A percentile compares a stretch with the other conserved stretches of the same genome.
Conservation (phyloP, 495 filamentous ascomycete species). For the Parachaetomium inaequale region DNA sequence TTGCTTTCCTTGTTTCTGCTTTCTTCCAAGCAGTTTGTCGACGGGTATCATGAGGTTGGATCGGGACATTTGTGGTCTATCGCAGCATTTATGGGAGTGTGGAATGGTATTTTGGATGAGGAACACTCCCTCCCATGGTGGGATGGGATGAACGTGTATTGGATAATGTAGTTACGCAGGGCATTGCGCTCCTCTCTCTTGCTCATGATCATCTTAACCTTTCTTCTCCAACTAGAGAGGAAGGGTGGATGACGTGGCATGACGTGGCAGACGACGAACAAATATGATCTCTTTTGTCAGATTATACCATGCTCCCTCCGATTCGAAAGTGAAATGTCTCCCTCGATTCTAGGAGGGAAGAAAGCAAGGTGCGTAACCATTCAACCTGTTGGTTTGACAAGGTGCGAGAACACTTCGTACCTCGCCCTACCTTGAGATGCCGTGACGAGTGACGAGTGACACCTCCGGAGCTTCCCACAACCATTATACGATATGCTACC, state of each 20-base stretch:
- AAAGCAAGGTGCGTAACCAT: too few species aligned
- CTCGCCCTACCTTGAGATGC: too few species aligned
- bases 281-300: conserved; percentile 11
- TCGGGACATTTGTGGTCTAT: not conserved
- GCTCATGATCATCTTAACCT: not conserved
- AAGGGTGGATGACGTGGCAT: not conserved
- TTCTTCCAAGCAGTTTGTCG: not conserved
- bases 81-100: not conserved
- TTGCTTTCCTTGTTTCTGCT: not conserved
- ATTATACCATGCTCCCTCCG: not conserved
- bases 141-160: conserved; percentile 7
- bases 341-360: too few species aligned
- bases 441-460: too few species aligned
- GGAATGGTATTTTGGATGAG: not conserved
- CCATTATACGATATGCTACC: too few species aligned
- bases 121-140: not conserved
- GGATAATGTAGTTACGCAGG: conserved; percentile 13
- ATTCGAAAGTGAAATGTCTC: not conserved
- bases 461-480: too few species aligned
- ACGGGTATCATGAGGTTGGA: not conserved
- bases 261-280: conserved; percentile 3
- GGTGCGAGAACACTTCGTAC: too few species aligned
- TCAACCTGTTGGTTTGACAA: too few species aligned
- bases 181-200: conserved; percentile 2
- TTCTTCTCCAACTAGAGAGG: not conserved